Percentiles rank a stretch among this genome's conserved stretches.
phyloP scores from a whole-genome alignment of 1,284 basidiomycete species.

The Pseudozyma flocculosa region DNA sequence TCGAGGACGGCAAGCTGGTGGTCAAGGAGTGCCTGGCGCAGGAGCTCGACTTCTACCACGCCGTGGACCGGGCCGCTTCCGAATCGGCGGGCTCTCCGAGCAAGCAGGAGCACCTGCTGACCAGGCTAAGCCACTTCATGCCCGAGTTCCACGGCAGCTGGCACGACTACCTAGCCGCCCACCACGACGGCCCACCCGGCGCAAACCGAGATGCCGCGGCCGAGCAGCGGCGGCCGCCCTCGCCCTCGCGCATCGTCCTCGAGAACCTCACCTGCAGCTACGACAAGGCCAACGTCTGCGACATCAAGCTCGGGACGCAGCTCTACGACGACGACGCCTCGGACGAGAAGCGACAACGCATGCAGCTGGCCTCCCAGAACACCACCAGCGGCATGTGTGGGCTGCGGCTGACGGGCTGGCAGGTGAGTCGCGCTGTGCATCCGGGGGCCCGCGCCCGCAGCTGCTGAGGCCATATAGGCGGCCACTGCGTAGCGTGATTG shows the following conservation, averaged over 20 bases:
- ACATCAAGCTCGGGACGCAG: constrained; percentile 86
- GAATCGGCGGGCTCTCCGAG: constrained; percentile 18
- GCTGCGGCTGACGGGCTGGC: constrained; percentile 81
- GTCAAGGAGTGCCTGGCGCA: constrained; percentile 76
- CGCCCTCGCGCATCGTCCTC: constrained; percentile 66
- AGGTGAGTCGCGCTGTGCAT: constrained; percentile 65
- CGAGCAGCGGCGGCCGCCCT: background rate
- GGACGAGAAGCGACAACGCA: constrained; percentile 75
- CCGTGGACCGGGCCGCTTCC: constrained; percentile 61
- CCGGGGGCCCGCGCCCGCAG: too few relatives aligned
- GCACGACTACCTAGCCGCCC: constrained; percentile 6
- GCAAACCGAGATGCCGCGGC: constrained; percentile 56
- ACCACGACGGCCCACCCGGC: background rate
- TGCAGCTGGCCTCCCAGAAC: constrained; percentile 70
- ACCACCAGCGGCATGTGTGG: constrained; percentile 78
- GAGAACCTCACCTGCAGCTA: constrained; percentile 79
- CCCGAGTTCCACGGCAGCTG: constrained; percentile 25
- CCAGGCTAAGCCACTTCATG: constrained; percentile 23
- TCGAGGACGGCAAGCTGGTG: constrained; percentile 74
- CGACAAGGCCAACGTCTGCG: constrained; percentile 78
- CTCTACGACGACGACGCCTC: constrained; percentile 72
- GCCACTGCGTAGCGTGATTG: too few relatives aligned
- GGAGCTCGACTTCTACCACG: constrained; percentile 80
- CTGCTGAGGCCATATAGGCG: too few relatives aligned
- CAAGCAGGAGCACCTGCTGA: constrained; percentile 10